Evolutionary conservation across 306 rosid genomes (phyloP), one percentile per base, ranked within the genome.

Genomic region (Gastrolobium villosum): DNA sequence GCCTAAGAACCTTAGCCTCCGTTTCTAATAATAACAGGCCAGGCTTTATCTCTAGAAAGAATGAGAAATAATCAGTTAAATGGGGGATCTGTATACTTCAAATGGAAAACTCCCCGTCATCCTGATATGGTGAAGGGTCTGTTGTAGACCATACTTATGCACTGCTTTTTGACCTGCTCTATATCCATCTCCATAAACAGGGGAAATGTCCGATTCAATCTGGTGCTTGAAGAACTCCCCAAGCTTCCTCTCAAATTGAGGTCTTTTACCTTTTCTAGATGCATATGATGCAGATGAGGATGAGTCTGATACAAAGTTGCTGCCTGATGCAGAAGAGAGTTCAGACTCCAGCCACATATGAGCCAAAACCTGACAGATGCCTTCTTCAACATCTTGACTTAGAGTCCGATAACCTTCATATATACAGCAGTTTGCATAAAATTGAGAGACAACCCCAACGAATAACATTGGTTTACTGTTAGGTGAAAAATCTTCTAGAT

Each of bases 331-430:
- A 77, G 97, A 87, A 63, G 65, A 69, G 31, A 95, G 96, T 84
- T 92, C 95, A 1, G 89, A 78, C 55, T 85, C 89, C 86, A 96
- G 81, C 99, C 99, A 96, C 97, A 93, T 90, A 73, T 91, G 96
- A 75, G 99, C 99, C 76, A 96, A 65, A 79, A 96, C 99, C 80
- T 96, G 99, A 84, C 99, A 96, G 82, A 96, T 93, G 41, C 99
- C 99, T 86, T 96, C 99, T 89, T 96, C 99, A 4, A 96, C 99
- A 11, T 93, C 96, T 85, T 88, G 99, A 79, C 92, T 90, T 32
- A 93, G 90, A 46, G 93, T 85, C 68, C 93, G 98, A 84, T 87
- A 93, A 85, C 99, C 99, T 95, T 76, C 82, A 81, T 13, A 77
- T 35, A 65, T 55, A 75, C 68, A 61, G 56, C 28, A 77, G 40